Base-by-base conservation (phyloP, 352 stramenopile genomes). In the Ophiocytium majus region DNA sequence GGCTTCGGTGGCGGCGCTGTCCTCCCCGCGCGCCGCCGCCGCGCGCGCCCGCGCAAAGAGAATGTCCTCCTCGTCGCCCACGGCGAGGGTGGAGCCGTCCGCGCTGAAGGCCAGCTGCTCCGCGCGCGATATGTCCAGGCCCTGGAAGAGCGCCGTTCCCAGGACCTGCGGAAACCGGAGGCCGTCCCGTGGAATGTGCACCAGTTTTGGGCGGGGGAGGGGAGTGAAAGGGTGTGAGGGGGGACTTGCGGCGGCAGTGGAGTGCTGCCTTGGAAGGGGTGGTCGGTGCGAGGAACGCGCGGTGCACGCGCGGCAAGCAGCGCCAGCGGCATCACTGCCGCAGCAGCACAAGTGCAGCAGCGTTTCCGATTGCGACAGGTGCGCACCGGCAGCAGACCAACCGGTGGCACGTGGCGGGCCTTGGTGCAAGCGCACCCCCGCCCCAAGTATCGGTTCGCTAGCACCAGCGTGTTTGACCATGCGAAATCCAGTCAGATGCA, bases 71-170 rank as follows among this genome's bases (percentile, higher is more conserved):
- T 81, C 75, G 66, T 63, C 80, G 33, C 79, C 63, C 28, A 82
- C 83, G n/a, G 82, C 79, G 17, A 85, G 66, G 9, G 35, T 63
- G 36, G 76, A 34, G 34, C 83, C 76, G 37, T 87, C 64, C 5
- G 63, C 17, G 10, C 50, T 63, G 50, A 87, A 32, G 49, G 79
- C 50, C 23, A 87, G 63, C 63, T 84, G 63, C 79, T 80, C 23
- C 23, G 82, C 74, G n/a, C 1, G 19, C 49, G 23, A 32, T 5
- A 87, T 57, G 79, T 87, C 79, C 10, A 87, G 83, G 28, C 83
- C 83, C 76, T 37, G 9, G 64, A 80, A 81, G 0, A 33, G 19
- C 35, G 50, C 37, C 34, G 32, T 37, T 80, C 37, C 50, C 32
- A 81, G 79, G 32, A 81, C 79, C 37, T 83, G 32, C 19, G 17